Percentiles rank a stretch among this genome's conserved stretches.
Conservation (phyloP, 176 grass and related monocot genomes). For the Pharus latifolius region DNA sequence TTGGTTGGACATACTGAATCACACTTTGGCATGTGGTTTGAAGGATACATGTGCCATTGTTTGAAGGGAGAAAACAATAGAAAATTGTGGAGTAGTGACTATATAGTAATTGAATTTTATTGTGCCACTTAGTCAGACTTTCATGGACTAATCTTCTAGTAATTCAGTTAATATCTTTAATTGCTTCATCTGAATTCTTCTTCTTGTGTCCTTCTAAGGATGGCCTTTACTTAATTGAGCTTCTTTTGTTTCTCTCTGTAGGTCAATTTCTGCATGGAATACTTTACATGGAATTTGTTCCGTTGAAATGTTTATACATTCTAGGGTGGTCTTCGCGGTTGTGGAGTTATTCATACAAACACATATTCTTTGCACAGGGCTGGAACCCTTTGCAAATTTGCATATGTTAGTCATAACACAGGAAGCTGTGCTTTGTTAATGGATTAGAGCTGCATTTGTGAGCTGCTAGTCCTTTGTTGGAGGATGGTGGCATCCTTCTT, state of each 20-base stretch:
- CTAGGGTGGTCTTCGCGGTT: constrained; percentile 28
- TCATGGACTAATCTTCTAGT: not conserved
- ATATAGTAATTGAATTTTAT: not conserved
- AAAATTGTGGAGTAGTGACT: not conserved
- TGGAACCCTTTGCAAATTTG: not conserved
- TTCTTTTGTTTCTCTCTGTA: not conserved
- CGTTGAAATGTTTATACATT: constrained; percentile 18
- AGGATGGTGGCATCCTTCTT: constrained; percentile 18
- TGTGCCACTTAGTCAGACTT: not conserved
- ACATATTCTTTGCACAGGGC: constrained; percentile 27
- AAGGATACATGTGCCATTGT: not conserved
- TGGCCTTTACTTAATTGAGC: not conserved
- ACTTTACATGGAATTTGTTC: constrained; percentile 20
- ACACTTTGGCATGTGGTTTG: not conserved
- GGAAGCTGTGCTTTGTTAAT: constrained; percentile 19
- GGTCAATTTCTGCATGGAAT: constrained; percentile 33
- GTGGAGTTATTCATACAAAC: constrained; percentile 32
- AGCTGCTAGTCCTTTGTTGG: constrained; percentile 3
- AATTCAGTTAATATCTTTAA: not conserved
- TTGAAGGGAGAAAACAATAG: not conserved
- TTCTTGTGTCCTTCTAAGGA: not conserved
- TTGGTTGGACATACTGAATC: not conserved
- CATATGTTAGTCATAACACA: constrained; percentile 1
- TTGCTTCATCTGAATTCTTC: not conserved
- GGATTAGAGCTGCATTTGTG: not conserved